A percentile compares a stretch with the other conserved stretches of the same genome.
These are phyloP conservation scores for Striga asiatica DNA, from an alignment of 257 asterid genomes.

Conservation along the genomic window DNA sequence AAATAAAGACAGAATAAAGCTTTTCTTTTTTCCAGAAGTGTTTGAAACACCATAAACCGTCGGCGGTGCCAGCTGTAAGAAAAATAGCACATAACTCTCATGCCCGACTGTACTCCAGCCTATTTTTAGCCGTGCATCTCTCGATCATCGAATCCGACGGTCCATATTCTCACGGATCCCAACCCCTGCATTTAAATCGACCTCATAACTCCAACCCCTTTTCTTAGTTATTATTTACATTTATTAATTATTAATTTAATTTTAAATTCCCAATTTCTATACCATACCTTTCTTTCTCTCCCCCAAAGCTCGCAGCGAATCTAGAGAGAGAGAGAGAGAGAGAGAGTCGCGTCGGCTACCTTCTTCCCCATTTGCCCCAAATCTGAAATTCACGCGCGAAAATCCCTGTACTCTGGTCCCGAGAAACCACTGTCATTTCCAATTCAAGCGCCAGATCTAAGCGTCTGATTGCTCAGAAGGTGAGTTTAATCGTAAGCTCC, in stretches of 20 bases:
- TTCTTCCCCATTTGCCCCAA: not conserved
- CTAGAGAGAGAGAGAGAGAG: conserved; percentile 23
- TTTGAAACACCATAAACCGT: not conserved
- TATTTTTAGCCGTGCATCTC: conserved; percentile 13
- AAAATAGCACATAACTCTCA: not conserved
- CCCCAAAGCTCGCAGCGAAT: conserved; percentile 32
- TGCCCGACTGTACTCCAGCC: conserved; percentile 18
- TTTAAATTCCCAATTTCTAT: not conserved
- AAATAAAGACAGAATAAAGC: not conserved
- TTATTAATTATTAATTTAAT: not conserved
- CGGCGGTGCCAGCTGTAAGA: conserved; percentile 3
- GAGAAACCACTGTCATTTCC: not conserved
- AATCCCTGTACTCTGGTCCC: not conserved
- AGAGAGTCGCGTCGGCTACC: not conserved
- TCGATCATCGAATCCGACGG: conserved; percentile 32
- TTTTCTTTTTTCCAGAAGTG: not conserved
- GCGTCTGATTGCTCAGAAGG: conserved; percentile 14
- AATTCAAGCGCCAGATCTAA: conserved; percentile 14
- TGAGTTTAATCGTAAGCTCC: not conserved
- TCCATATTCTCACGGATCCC: conserved; percentile 34
- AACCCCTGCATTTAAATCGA: conserved; percentile 27
- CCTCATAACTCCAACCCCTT: conserved; percentile 12
- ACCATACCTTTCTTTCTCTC: conserved; percentile 17
- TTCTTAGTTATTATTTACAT: too few relatives aligned
- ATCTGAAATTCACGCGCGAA: not conserved